A percentile compares a stretch with the other conserved stretches of the same genome.
Conservation (phyloP, 1,284 basidiomycete genomes). For the Boletellus deceptivus region DNA sequence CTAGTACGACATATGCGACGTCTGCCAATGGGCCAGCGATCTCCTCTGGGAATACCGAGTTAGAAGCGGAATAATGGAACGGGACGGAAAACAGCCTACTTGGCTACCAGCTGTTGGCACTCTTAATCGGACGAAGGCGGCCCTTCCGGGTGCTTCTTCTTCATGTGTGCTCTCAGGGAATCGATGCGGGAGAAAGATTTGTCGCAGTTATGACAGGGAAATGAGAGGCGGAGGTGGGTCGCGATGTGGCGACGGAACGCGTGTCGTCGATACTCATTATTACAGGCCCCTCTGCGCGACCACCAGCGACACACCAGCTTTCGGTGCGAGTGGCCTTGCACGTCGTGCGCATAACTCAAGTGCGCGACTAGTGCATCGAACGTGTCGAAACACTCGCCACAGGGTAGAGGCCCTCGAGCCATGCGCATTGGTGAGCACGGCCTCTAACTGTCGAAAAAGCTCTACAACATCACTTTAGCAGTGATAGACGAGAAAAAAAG, state of each 20-base stretch:
- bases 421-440: conserved; percentile 6
- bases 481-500: not conserved
- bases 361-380: conserved; percentile 7
- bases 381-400: not conserved
- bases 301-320: conserved; percentile 6
- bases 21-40: too few relatives aligned
- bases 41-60: too few relatives aligned
- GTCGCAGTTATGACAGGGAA: not conserved
- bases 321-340: not conserved
- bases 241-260: conserved; percentile 2
- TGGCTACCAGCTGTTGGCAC: too few relatives aligned
- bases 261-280: not conserved
- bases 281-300: not conserved
- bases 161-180: not conserved
- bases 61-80: too few relatives aligned
- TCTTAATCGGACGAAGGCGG: too few relatives aligned
- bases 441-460: not conserved
- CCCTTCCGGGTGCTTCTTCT: not conserved
- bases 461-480: not conserved
- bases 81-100: too few relatives aligned
- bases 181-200: not conserved
- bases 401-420: not conserved
- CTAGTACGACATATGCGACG: too few relatives aligned
- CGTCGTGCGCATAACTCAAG: not conserved
- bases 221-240: not conserved